Conservation (phyloP, 176 grass and related monocot genomes). For the Paspalum notatum region DNA sequence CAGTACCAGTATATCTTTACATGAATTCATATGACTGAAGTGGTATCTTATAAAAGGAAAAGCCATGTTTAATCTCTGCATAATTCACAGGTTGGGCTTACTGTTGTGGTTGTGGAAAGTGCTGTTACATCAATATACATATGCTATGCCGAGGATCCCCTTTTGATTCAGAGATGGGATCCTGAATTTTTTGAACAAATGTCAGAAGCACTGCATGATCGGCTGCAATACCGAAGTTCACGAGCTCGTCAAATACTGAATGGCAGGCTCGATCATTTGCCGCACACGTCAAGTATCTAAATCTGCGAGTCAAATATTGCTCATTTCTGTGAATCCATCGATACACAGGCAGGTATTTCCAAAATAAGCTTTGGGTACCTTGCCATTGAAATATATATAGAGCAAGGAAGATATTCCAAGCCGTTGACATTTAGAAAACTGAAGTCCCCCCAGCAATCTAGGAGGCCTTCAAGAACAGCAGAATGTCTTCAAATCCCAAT, state of each 20-base stretch:
- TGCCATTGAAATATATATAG: conserved; percentile 36
- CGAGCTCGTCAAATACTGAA: conserved; percentile 72
- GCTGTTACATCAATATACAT: conserved; percentile 98
- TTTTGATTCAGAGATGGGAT: conserved; percentile 94
- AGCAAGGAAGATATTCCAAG: neutral
- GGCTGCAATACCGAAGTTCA: conserved; percentile 87
- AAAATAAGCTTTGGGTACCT: conserved; percentile 12
- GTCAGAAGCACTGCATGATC: conserved; percentile 74
- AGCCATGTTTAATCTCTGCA: neutral
- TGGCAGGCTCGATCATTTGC: conserved; percentile 69
- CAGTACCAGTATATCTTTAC: neutral
- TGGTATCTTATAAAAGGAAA: conserved; percentile 20
- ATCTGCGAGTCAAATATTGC: neutral
- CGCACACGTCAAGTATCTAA: conserved; percentile 63
- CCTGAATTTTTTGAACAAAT: conserved; percentile 77
- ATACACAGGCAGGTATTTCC: conserved; percentile 16
- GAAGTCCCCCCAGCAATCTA: conserved; percentile 42
- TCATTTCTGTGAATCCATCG: conserved; percentile 29
- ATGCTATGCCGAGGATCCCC: conserved; percentile 88
- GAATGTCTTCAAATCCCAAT: conserved; percentile 6
- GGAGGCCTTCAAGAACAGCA: conserved; percentile 26
- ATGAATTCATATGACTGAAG: neutral
- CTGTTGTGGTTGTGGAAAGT: conserved; percentile 93
- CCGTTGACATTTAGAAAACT: conserved; percentile 29
- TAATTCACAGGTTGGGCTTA: conserved; percentile 73